phyloP scores from a whole-genome alignment of 2,329 filamentous ascomycete genomes.

The Paraphaeosphaeria minitans region DNA sequence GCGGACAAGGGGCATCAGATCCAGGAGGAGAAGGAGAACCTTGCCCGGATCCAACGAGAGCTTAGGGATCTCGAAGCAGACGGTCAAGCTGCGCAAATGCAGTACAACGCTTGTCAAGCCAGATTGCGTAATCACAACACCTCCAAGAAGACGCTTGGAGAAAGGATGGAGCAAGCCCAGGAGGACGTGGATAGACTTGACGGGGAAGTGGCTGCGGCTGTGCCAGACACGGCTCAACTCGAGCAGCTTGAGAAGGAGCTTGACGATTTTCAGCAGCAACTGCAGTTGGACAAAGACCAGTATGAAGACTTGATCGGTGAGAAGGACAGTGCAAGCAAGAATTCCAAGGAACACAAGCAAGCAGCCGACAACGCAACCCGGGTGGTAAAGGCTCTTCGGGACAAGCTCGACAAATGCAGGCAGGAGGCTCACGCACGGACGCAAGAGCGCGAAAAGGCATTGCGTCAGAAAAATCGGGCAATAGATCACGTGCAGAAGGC shows the following conservation, averaged over 20 bases:
- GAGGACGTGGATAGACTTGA: slow-evolving; percentile 70
- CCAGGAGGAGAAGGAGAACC: slow-evolving; percentile 54
- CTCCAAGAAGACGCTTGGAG: slow-evolving; percentile 55
- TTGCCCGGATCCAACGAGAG: slow-evolving; percentile 57
- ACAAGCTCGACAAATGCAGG: slow-evolving; percentile 36
- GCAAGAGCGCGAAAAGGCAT: slow-evolving; percentile 37
- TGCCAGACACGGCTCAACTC: slow-evolving; percentile 64
- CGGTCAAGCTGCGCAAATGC: slow-evolving; percentile 43
- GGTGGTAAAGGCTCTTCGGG: slow-evolving; percentile 30
- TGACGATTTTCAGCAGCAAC: slow-evolving; percentile 59
- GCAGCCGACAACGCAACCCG: slow-evolving; percentile 36
- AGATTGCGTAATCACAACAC: slow-evolving; percentile 58
- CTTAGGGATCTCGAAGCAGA: slow-evolving; percentile 30
- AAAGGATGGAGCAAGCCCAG: slow-evolving; percentile 64
- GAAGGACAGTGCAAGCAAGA: slow-evolving; percentile 51
- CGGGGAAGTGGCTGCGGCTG: slow-evolving; percentile 63
- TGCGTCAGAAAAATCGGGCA: slow-evolving; percentile 51
- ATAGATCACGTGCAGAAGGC: slow-evolving; percentile 42
- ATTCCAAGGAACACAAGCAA: slow-evolving; percentile 35
- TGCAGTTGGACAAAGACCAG: slow-evolving; percentile 41
- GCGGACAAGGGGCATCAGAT: slow-evolving; percentile 75
- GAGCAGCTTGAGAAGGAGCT: slow-evolving; percentile 57
- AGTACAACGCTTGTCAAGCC: slow-evolving; percentile 56
- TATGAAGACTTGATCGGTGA: slow-evolving; percentile 56
- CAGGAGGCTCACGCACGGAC: slow-evolving; percentile 36